phyloP scores from a whole-genome alignment of 2,329 filamentous ascomycete species.

The Tolypocladium endophyticum region DNA sequence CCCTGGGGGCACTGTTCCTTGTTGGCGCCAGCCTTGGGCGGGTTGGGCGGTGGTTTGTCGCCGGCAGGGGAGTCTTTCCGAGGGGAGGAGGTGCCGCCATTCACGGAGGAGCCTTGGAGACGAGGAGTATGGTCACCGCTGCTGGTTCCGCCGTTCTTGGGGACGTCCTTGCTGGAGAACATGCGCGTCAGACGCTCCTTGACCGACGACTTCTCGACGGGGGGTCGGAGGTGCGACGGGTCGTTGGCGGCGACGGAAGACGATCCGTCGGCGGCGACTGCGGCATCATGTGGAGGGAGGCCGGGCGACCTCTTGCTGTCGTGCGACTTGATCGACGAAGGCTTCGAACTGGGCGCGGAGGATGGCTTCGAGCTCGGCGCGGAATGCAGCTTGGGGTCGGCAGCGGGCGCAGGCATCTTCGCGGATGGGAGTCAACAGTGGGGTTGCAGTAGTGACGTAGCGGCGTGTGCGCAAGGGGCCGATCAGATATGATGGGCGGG shows the following conservation, averaged over 20 bases:
- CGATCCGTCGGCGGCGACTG: constrained; percentile 15
- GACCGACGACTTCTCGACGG: constrained; percentile 47
- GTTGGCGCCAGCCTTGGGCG: constrained; percentile 16
- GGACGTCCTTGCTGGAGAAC: constrained; percentile 48
- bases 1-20: constrained; percentile 28
- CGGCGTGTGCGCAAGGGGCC: neutral
- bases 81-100: constrained; percentile 23
- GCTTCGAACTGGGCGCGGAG: constrained; percentile 35
- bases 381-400: constrained; percentile 27
- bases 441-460: constrained; percentile 1
- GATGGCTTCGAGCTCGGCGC: constrained; percentile 33
- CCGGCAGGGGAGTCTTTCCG: constrained; percentile 30
- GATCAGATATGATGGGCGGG: neutral
- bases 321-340: constrained; percentile 39
- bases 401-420: constrained; percentile 22
- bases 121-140: constrained; percentile 22
- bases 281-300: constrained; percentile 28
- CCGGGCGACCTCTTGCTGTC: constrained; percentile 31
- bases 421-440: neutral
- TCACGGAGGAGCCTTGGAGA: constrained; percentile 23
- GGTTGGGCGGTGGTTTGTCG: constrained; percentile 14
- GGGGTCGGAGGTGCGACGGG: constrained; percentile 18
- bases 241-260: constrained; percentile 11
- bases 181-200: constrained; percentile 56
- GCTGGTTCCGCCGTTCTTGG: constrained; percentile 19